Evolutionary conservation across 1,139 yeast species (phyloP).

Genomic region (Blastobotrys arbuscula): DNA sequence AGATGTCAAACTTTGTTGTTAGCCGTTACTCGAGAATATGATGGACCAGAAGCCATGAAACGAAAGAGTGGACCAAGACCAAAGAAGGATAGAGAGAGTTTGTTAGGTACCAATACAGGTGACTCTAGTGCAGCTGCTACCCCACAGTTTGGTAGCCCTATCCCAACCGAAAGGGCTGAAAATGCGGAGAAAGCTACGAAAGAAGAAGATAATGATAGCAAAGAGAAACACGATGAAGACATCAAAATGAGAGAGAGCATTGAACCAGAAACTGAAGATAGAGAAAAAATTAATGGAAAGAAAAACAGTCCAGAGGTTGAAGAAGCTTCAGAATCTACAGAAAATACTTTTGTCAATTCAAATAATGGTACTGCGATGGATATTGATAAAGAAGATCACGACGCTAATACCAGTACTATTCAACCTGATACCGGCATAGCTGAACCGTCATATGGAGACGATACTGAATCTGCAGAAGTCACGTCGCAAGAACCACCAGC

Average conservation of each 20-base stretch:
- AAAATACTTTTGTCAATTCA: too few relatives aligned
- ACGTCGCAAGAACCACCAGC: conserved; percentile 16
- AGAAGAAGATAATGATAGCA: not conserved
- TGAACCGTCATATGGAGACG: conserved; percentile 15
- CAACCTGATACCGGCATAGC: not conserved
- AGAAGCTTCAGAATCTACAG: too few relatives aligned
- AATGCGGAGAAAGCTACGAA: not conserved
- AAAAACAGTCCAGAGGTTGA: too few relatives aligned
- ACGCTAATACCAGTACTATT: not conserved
- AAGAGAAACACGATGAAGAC: not conserved
- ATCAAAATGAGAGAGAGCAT: not conserved
- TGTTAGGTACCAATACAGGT: conserved; percentile 5
- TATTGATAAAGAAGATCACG: not conserved
- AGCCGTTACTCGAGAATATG: conserved; percentile 31
- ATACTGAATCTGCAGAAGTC: conserved; percentile 13
- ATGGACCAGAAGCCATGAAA: conserved; percentile 31
- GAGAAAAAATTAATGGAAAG: not conserved
- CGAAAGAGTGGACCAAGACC: conserved; percentile 26
- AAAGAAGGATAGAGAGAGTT: conserved; percentile 13
- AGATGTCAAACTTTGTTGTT: conserved; percentile 70
- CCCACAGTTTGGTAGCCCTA: not conserved
- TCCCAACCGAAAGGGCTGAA: not conserved
- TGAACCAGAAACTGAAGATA: not conserved
- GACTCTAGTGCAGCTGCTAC: conserved; percentile 12
- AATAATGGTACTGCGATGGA: not conserved